Base-by-base conservation (phyloP, 352 stramenopile species). In the Globisporangium uncinulatum region DNA sequence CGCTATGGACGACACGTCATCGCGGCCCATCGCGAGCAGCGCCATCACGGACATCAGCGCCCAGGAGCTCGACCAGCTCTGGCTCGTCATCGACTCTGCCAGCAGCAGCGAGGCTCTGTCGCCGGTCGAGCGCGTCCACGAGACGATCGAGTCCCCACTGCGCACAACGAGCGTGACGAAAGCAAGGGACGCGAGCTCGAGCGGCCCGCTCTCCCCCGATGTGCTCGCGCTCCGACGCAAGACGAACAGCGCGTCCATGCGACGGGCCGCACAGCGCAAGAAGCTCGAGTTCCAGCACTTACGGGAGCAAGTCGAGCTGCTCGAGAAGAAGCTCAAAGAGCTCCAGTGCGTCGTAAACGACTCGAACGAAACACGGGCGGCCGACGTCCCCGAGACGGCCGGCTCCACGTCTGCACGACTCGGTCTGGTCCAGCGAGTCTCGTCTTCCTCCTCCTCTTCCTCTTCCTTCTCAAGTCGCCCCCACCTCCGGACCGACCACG, bases 231-330 rank as follows among this genome's bases (percentile, higher is more conserved):
- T 52, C 6, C 59, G 67, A 10, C 60, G 67, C 3, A 61, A 61
- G 52, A 64, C 64, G 37, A 75, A 75, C 31, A 57, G 67, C 41
- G 67, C 72, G 29, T 69, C 64, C 29, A 75, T 75, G 67, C 67
- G 62, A 8, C 67, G 65, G 31, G 67, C 62, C 31, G 54, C 61
- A 2, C 47, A 52, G 42, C 64, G 67, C 43, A 67, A 70, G 57
- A 57, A 61, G 20, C 45, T 56, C 32, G 56, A 48, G 1, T 32
- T 62, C 14, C 41, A 54, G 15, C 20, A 52, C 15, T 34, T 66
- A 53, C 59, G 59, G 32, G 24, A 59, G 34, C 54, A 54, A 5
- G 55, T 67, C 29, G 47, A 48, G 54, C 54, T 67, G n/a, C 37
- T 59, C 2, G 44, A 55, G 34, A 14, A 42, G 43, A 59, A 54